A percentile compares a stretch with the other conserved stretches of the same genome.
Evolutionary conservation across 2,329 filamentous ascomycete genomes (phyloP).

Genomic region (Ophiosphaerella narmari): DNA sequence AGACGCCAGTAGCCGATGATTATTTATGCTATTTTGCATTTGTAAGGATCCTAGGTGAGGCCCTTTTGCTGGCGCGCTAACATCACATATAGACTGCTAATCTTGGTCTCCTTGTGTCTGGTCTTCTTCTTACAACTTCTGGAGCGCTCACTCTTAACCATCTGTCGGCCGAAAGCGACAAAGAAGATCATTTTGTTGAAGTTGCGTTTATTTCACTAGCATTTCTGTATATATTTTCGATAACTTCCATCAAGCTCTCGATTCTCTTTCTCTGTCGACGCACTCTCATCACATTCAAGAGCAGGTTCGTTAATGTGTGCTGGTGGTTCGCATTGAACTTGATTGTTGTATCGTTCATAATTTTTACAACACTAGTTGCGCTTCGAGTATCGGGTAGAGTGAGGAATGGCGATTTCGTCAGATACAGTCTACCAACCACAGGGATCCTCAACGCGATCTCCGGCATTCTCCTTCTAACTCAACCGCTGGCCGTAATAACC

Average conservation of each 20-base stretch:
- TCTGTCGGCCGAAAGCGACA: neutral
- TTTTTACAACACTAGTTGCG: conserved; percentile 5
- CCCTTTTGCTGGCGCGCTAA: neutral
- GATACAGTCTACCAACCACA: conserved; percentile 10
- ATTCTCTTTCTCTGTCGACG: conserved; percentile 17
- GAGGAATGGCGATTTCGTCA: conserved; percentile 2
- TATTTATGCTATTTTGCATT: conserved; percentile 10
- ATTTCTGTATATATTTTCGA: conserved; percentile 12
- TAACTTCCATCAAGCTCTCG: conserved; percentile 15
- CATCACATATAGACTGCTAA: conserved; percentile 4
- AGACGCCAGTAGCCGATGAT: conserved; percentile 2
- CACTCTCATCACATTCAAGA: conserved; percentile 11
- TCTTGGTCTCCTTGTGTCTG: conserved; percentile 8
- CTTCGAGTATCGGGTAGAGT: conserved; percentile 5
- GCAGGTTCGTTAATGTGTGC: conserved; percentile 7
- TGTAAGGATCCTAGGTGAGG: neutral
- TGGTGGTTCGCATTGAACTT: conserved; percentile 9
- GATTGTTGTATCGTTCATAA: conserved; percentile 5
- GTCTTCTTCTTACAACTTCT: conserved; percentile 5
- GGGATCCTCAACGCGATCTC: conserved; percentile 10
- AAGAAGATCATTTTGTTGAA: conserved; percentile 4
- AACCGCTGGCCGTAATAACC: conserved; percentile 5
- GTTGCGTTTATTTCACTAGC: conserved; percentile 5
- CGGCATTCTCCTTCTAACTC: conserved; percentile 7
- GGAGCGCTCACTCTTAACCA: conserved; percentile 7